phyloP scores from a whole-genome alignment of 2,329 filamentous ascomycete species.

The Phoma sp. region DNA sequence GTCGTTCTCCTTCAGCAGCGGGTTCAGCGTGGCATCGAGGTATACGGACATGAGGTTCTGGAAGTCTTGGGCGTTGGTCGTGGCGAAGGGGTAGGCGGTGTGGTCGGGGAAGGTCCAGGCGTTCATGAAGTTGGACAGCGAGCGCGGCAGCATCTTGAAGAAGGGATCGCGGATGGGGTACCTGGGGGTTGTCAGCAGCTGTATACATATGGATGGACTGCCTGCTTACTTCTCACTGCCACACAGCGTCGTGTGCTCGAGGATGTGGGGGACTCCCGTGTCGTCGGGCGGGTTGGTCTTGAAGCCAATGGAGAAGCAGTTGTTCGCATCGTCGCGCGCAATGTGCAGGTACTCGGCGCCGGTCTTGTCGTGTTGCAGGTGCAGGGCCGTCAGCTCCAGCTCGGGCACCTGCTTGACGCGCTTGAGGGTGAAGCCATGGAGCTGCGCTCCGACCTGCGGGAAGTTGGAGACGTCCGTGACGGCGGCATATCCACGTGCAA shows the following conservation, averaged over 20 bases:
- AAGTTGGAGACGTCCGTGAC: slow-evolving; percentile 79
- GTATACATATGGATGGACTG: background rate
- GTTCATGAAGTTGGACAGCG: slow-evolving; percentile 99
- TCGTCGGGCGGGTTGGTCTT: slow-evolving; percentile 98
- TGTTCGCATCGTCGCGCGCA: slow-evolving; percentile 93
- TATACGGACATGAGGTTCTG: slow-evolving; percentile 97
- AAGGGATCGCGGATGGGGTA: slow-evolving; percentile 98
- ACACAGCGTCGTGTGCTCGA: slow-evolving; percentile 96
- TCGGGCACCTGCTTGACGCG: slow-evolving; percentile 92
- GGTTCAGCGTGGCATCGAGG: slow-evolving; percentile 90
- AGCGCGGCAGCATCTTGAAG: slow-evolving; percentile 99
- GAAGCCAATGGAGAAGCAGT: slow-evolving; percentile 99
- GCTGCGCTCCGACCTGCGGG: slow-evolving; percentile 80
- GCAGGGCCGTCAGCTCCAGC: slow-evolving; percentile 87
- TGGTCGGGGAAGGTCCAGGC: slow-evolving; percentile 96
- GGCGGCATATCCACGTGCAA: slow-evolving; percentile 60
- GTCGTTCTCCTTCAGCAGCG: slow-evolving; percentile 86
- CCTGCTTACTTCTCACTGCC: slow-evolving; percentile 82
- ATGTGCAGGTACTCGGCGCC: slow-evolving; percentile 96
- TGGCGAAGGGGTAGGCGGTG: slow-evolving; percentile 97
- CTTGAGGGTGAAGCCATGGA: slow-evolving; percentile 92
- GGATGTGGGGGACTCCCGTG: slow-evolving; percentile 93
- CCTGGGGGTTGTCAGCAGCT: slow-evolving; percentile 54
- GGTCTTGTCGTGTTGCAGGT: slow-evolving; percentile 92
- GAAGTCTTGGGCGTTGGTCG: slow-evolving; percentile 94